Evolutionary conservation across 495 filamentous ascomycete species (phyloP), one percentile per base, ranked within the genome.

Genomic region (Lasiosphaeria ovina): DNA sequence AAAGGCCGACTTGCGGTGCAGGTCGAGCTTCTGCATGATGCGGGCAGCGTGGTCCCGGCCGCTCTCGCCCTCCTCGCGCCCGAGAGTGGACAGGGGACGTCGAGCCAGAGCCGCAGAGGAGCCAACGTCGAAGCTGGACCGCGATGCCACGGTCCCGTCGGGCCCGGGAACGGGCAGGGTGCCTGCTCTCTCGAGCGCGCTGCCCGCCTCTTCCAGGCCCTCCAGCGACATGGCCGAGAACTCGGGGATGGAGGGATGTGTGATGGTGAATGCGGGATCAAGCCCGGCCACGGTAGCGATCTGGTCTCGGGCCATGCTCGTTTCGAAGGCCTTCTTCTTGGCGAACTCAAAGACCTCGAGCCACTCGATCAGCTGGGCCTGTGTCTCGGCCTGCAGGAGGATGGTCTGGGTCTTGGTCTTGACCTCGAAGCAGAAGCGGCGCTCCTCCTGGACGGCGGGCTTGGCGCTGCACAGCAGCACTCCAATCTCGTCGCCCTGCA

Each of bases 381-480:
- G 94, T 0, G 91, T 96, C 69, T 98, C 95, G 5, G 94, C 91
- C 74, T 98, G 94, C 34, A 98, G 78, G 57, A 97, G 75, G 47
- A 97, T 86, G 51, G 85, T 92, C 66, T 87, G 89, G 66, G 93
- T 95, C 71, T 97, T 98, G 12, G 94, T 98, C 79, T 97, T 98
- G 65, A 98, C 92, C 74, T 98, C 95, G 68, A 98, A 98, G 69
- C 95, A 97, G 72, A 97, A 98, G 35, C 95, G 82, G 40, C 94
- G 85, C 64, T 98, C 94, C 70, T 98, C 94, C 65, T 92, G 87
- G 45, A 93, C 88, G 3, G 93, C 93, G 8, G 91, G 90, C 60
- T 93, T 89, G 54, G 93, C 88, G 67, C 88, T 95, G 69, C 94
- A 98, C 35, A 98, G 86, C 34, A 98, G 74, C 8, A 98, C 94